Conservation (phyloP, 106 monocot genomes). For the Xerophyta viscosa region DNA sequence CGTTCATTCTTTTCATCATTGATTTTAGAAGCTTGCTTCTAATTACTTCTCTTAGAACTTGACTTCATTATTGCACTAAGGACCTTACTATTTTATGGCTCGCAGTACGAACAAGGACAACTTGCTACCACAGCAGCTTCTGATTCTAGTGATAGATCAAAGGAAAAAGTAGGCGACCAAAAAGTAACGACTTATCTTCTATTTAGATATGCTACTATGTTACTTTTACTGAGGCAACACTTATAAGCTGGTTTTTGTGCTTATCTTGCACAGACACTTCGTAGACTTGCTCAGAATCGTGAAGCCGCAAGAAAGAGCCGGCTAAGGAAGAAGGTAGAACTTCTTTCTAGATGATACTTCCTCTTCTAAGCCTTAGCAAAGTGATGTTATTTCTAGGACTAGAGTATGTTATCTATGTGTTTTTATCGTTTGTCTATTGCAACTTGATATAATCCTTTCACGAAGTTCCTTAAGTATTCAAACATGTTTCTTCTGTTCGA, state of each 20-base stretch:
- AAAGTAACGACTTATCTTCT: constrained; percentile 41
- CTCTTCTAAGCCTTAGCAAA: too few species aligned
- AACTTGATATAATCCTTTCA: too few species aligned
- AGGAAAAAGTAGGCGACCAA: constrained; percentile 71
- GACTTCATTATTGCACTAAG: too few species aligned
- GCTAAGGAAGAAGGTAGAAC: constrained; percentile 79
- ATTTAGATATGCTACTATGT: not conserved
- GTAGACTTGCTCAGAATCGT: constrained; percentile 87
- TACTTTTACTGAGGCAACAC: not conserved
- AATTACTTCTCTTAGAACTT: too few species aligned
- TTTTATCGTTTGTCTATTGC: too few species aligned
- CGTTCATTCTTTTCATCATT: too few species aligned
- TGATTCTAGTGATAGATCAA: constrained; percentile 94
- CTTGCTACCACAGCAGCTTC: constrained; percentile 38
- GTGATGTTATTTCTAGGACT: too few species aligned
- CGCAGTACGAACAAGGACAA: constrained; percentile 62
- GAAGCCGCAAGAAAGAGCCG: constrained; percentile 93
- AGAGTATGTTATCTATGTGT: too few species aligned
- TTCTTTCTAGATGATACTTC: too few species aligned
- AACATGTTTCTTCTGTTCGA: too few species aligned
- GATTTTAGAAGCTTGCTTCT: too few species aligned
- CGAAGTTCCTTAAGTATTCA: too few species aligned
- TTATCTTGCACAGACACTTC: constrained; percentile 36
- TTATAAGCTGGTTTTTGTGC: not conserved
- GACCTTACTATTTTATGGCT: not conserved